These are phyloP conservation scores for Pelargonium fulgidum DNA, from an alignment of 441 rosid genomes.

Conservation along the genomic window DNA sequence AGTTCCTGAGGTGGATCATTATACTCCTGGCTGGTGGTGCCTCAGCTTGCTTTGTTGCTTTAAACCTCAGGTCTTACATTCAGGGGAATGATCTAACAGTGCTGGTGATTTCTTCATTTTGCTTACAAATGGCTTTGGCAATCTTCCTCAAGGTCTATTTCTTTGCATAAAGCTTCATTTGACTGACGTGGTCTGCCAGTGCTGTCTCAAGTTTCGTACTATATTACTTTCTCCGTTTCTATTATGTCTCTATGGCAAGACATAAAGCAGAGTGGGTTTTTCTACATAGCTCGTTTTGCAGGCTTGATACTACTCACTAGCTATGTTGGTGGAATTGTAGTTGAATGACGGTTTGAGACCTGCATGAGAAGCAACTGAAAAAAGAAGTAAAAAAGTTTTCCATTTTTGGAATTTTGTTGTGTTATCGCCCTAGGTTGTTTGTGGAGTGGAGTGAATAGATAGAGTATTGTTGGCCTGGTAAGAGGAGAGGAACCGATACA, in stretches of 20 bases:
- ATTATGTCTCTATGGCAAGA: no score
- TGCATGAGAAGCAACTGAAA: no score
- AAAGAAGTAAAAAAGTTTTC: no score
- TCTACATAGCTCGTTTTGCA: no score
- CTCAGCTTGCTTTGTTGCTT: conserved; percentile 66
- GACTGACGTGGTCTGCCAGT: neutral
- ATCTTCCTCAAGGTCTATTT: conserved; percentile 91
- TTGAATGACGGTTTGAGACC: no score
- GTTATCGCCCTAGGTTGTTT: no score
- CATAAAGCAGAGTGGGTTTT: no score
- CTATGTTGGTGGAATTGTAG: no score
- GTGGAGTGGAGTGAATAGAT: no score
- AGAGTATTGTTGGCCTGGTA: neutral
- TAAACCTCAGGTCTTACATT: conserved; percentile 50
- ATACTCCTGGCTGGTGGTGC: conserved; percentile 60
- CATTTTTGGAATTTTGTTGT: no score
- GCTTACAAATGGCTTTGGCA: conserved; percentile 71
- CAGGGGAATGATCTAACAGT: conserved; percentile 47
- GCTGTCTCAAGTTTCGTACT: neutral
- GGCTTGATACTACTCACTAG: no score
- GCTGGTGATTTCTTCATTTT: conserved; percentile 55
- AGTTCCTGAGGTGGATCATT: conserved; percentile 73
- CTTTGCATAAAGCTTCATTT: conserved; percentile 46
- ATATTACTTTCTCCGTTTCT: no score
- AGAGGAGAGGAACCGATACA: neutral